Base-by-base conservation (phyloP, 306 rosid genomes). In the Crotalaria pallida region DNA sequence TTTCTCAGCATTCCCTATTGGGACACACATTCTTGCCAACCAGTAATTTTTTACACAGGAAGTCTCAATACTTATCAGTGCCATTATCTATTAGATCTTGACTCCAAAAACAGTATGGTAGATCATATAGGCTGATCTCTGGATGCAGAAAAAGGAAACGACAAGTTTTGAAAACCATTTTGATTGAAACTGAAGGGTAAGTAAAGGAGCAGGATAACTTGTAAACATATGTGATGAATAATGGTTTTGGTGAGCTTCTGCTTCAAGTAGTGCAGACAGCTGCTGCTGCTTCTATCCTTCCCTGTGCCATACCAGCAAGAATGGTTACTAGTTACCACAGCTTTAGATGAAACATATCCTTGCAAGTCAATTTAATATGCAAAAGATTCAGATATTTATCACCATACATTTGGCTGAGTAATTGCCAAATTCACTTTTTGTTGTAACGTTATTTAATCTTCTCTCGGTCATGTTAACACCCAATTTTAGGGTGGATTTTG, bases 171-270 rank as follows among this genome's bases (percentile, higher is more conserved):
- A 66, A 78, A 19, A 34, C 44, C 52, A 68, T 61, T 80, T 78
- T 84, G 70, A 55, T 48, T 72, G 48, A 64, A 51, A 58, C 71
- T 60, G 43, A 69, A 81, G 72, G 77, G 78, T 48, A 76, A 77
- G 76, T 82, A 80, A 87, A 77, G 79, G 70, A 80, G 74, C 84
- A 69, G 73, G 80, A 79, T 67, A 77, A 76, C 86, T 58, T 84
- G 96, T 88, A 90, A 79, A 90, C 86, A 88, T 70, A 27, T 79
- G 73, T 61, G 60, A 51, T 69, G 80, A 47, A 63, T 58, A 71
- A 55, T 80, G 73, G 68, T 66, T 76, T 77, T 77, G 71, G 68
- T 74, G 77, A 51, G 77, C 44, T 57, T 67, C 55, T 73, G 83
- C 34, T 76, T 66, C 45, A 44, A 52, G 76, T 69, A 77, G 80